Conservation (phyloP, 495 filamentous ascomycete species). For the Aspergillus taichungensis region DNA sequence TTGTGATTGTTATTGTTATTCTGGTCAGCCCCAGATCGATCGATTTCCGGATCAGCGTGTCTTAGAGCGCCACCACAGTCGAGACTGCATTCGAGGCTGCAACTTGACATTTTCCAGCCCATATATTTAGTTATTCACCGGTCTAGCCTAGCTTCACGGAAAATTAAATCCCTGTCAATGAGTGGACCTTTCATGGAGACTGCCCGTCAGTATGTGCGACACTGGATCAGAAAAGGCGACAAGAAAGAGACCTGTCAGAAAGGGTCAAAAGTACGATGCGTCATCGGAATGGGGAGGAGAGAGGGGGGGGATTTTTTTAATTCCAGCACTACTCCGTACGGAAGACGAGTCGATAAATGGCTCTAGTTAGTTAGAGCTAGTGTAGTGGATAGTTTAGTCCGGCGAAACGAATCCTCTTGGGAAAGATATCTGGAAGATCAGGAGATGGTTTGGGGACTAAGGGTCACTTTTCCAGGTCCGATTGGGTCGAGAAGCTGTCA, state of each 20-base stretch:
- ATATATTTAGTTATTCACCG: no score
- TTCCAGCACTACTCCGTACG: slow-evolving; percentile 5
- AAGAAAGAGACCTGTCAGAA: slow-evolving; percentile 8
- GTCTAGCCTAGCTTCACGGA: no score
- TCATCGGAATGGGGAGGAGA: neutral
- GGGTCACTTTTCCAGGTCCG: no score
- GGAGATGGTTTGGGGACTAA: neutral
- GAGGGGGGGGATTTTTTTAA: neutral
- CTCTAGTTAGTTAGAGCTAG: slow-evolving; percentile 1
- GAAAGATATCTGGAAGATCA: slow-evolving; percentile 19
- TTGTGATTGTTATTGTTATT: no score
- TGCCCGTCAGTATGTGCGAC: neutral
- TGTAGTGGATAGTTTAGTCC: no score
- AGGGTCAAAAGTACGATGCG: slow-evolving; percentile 13
- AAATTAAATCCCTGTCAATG: no score
- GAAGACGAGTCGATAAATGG: slow-evolving; percentile 5
- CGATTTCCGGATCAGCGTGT: no score
- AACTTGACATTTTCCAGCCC: no score
- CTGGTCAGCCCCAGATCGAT: no score
- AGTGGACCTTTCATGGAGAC: slow-evolving; percentile 3
- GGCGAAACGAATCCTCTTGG: neutral
- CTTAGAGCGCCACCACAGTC: no score
- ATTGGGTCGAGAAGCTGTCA: no score
- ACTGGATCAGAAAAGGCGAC: neutral
- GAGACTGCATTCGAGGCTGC: no score